Evolutionary conservation across 2,329 filamentous ascomycete genomes (phyloP).

Genomic region (Aspergillus sp.): DNA sequence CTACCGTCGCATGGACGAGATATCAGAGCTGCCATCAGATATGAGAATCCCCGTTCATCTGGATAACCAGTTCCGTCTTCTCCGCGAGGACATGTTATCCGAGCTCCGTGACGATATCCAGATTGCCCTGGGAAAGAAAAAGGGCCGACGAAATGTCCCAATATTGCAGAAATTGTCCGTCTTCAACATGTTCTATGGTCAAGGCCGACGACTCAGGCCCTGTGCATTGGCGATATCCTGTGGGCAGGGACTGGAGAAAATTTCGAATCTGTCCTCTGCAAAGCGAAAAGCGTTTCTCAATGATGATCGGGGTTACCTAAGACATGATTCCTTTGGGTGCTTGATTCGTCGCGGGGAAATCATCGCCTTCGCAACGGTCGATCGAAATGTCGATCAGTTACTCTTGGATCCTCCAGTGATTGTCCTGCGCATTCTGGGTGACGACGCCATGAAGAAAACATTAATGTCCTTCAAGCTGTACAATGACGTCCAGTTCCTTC

Average conservation of each 20-base stretch:
- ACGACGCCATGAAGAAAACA: constrained; percentile 41
- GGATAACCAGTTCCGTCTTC: constrained; percentile 67
- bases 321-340: constrained; percentile 59
- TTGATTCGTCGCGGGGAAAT: constrained; percentile 50
- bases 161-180: constrained; percentile 40
- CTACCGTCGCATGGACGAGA: constrained; percentile 49
- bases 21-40: constrained; percentile 36
- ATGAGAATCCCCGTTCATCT: constrained; percentile 49
- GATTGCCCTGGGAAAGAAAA: constrained; percentile 46
- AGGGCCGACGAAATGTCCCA: constrained; percentile 34
- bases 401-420: constrained; percentile 40
- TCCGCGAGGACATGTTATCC: constrained; percentile 66
- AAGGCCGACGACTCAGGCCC: constrained; percentile 19
- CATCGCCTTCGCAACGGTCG: constrained; percentile 57
- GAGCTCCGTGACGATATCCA: constrained; percentile 61
- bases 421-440: constrained; percentile 49
- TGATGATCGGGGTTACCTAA: constrained; percentile 48
- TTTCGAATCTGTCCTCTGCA: constrained; percentile 25
- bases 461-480: constrained; percentile 41
- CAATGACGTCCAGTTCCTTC: constrained; percentile 44
- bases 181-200: constrained; percentile 32
- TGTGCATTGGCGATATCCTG: constrained; percentile 41
- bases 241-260: constrained; percentile 40
- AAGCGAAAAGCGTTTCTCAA: constrained; percentile 44
- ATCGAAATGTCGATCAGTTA: constrained; percentile 49